phyloP scores from a whole-genome alignment of 768 basidiomycete genomes.

The Phylloporus sp. region DNA sequence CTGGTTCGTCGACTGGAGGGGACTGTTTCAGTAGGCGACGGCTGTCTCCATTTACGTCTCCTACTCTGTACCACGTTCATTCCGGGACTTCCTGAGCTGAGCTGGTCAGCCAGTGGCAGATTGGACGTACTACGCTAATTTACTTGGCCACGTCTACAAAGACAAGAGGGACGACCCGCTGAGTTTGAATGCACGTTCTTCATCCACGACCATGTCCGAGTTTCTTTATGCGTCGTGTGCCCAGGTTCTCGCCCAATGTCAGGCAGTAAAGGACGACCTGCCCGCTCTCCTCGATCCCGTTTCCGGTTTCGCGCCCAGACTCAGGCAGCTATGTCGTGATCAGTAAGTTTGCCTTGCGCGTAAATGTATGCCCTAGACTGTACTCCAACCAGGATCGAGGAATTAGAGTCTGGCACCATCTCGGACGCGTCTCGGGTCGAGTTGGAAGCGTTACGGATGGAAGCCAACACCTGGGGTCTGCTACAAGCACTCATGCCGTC shows the following conservation, averaged over 20 bases:
- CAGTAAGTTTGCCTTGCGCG: constrained; percentile 42
- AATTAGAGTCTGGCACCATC: constrained; percentile 42
- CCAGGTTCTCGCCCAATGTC: constrained; percentile 57
- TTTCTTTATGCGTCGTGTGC: constrained; percentile 61
- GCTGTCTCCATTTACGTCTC: too few species aligned
- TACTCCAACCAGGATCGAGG: constrained; percentile 41
- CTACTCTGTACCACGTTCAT: too few species aligned
- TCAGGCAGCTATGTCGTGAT: constrained; percentile 47
- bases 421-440: constrained; percentile 43
- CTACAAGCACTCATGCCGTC: constrained; percentile 75
- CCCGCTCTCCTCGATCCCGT: constrained; percentile 59
- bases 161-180: too few species aligned
- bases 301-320: constrained; percentile 63
- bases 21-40: too few species aligned
- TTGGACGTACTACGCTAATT: too few species aligned
- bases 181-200: too few species aligned
- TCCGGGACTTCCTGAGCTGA: too few species aligned
- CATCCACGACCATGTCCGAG: constrained; percentile 24
- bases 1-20: too few species aligned
- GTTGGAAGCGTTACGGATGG: constrained; percentile 60
- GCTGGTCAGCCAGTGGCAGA: too few species aligned
- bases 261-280: constrained; percentile 52
- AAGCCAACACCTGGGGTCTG: constrained; percentile 78
- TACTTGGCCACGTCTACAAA: too few species aligned
- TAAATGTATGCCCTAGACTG: neutral